Percentiles rank a stretch among this genome's conserved stretches.
These are phyloP conservation scores for Gnomoniopsis sp. DNA, from an alignment of 2,329 filamentous ascomycete genomes.

Conservation along the genomic window DNA sequence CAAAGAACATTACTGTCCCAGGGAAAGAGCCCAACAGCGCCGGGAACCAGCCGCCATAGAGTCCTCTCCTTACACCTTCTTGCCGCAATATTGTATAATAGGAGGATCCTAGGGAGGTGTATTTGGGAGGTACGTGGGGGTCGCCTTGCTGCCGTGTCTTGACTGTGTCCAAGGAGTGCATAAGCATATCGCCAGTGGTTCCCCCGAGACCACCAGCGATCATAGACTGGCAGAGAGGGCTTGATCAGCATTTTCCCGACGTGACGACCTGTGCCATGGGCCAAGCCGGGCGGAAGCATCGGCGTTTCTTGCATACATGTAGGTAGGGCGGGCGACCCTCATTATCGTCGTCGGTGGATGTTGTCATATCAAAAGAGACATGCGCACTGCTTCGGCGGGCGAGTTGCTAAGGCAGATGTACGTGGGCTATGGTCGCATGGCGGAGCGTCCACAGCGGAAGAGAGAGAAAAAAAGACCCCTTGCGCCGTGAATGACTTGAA, in stretches of 20 bases:
- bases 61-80: conserved; percentile 78
- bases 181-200: conserved; percentile 91
- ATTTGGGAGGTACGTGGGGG: conserved; percentile 87
- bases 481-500: conserved; percentile 8
- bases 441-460: conserved; percentile 3
- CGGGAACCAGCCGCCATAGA: conserved; percentile 92
- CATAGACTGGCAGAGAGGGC: conserved; percentile 66
- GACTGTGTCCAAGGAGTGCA: conserved; percentile 98
- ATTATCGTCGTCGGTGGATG: conserved; percentile 40
- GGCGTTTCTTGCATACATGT: conserved; percentile 46
- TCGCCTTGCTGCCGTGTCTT: conserved; percentile 98
- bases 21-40: conserved; percentile 90
- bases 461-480: conserved; percentile 1
- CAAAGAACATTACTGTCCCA: conserved; percentile 93
- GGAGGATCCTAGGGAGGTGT: conserved; percentile 83
- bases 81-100: conserved; percentile 93
- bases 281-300: not conserved
- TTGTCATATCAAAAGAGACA: conserved; percentile 27
- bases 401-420: not conserved
- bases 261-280: conserved; percentile 1
- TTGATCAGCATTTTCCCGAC: conserved; percentile 13
- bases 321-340: conserved; percentile 60
- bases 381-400: conserved; percentile 7
- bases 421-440: conserved; percentile 11
- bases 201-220: conserved; percentile 90